phyloP scores from a whole-genome alignment of 306 rosid genomes.

The Arachis stenosperma region DNA sequence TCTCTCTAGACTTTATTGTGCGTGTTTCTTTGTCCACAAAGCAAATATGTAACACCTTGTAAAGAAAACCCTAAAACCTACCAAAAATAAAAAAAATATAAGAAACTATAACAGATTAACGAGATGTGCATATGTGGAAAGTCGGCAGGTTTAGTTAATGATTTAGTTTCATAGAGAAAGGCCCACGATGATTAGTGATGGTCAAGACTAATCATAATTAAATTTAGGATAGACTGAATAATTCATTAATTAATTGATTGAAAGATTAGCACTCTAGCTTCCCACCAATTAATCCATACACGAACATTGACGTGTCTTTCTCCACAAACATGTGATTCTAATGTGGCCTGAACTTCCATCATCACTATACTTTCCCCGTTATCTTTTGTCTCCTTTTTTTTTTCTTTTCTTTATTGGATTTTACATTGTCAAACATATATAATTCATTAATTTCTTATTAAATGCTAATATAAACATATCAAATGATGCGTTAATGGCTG shows the following conservation, averaged over 20 bases:
- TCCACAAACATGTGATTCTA: constrained; percentile 10
- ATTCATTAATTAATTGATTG: not conserved
- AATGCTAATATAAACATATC: no score
- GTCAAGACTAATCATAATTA: constrained; percentile 33
- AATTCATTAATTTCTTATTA: no score
- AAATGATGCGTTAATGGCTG: no score
- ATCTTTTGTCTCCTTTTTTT: no score
- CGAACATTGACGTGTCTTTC: constrained; percentile 28
- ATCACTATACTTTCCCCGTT: not conserved
- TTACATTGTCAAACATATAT: no score
- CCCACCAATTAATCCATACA: constrained; percentile 18
- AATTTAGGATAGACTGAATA: not conserved
- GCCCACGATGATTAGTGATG: not conserved
- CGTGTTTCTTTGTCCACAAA: constrained; percentile 1
- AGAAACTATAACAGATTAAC: constrained; percentile 2
- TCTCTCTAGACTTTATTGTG: not conserved
- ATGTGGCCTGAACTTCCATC: not conserved
- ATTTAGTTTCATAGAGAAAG: constrained; percentile 7
- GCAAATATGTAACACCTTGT: not conserved
- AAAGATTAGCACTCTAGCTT: constrained; percentile 6
- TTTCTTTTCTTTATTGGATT: no score
- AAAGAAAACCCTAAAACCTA: constrained; percentile 18
- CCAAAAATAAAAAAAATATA: no score
- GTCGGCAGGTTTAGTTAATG: constrained; percentile 45
- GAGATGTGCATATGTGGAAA: not conserved